phyloP scores from a whole-genome alignment of 768 basidiomycete species.

The Vararia minispora region DNA sequence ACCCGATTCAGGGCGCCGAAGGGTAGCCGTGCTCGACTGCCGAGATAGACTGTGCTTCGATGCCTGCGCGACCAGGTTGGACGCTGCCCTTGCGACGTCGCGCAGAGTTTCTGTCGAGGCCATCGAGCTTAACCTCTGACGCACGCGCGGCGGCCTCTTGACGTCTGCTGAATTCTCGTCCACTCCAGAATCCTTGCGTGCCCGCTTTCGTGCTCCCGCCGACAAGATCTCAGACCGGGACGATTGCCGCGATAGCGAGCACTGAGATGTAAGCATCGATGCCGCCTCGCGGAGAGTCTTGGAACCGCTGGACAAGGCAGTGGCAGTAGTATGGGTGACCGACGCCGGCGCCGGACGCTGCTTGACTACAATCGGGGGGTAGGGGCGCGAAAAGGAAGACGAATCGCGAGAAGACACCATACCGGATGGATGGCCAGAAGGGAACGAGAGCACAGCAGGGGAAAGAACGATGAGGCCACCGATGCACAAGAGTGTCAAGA shows the following conservation, averaged over 20 bases:
- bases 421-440: slow-evolving; percentile 7
- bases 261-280: too few species aligned
- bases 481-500: too few species aligned
- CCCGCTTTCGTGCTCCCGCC: slow-evolving; percentile 8
- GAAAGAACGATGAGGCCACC: too few species aligned
- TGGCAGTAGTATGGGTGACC: slow-evolving; percentile 3
- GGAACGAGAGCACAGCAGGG: too few species aligned
- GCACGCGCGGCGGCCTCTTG: slow-evolving; percentile 9
- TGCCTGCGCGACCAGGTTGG: too few species aligned
- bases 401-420: slow-evolving; percentile 3
- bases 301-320: too few species aligned
- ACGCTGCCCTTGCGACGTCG: slow-evolving; percentile 3
- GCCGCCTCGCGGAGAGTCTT: too few species aligned
- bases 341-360: slow-evolving; percentile 5
- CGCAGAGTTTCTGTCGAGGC: slow-evolving; percentile 14
- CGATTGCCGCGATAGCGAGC: too few species aligned
- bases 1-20: too few species aligned
- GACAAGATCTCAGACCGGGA: slow-evolving; percentile 4
- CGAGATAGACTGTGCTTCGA: background rate
- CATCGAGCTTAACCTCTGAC: slow-evolving; percentile 12
- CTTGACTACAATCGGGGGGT: slow-evolving; percentile 10
- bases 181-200: slow-evolving; percentile 10
- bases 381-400: slow-evolving; percentile 10
- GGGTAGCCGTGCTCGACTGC: slow-evolving; percentile 3
- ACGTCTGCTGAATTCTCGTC: slow-evolving; percentile 11